phyloP scores from a whole-genome alignment of 345 rosid species.

The Anacardium occidentale region DNA sequence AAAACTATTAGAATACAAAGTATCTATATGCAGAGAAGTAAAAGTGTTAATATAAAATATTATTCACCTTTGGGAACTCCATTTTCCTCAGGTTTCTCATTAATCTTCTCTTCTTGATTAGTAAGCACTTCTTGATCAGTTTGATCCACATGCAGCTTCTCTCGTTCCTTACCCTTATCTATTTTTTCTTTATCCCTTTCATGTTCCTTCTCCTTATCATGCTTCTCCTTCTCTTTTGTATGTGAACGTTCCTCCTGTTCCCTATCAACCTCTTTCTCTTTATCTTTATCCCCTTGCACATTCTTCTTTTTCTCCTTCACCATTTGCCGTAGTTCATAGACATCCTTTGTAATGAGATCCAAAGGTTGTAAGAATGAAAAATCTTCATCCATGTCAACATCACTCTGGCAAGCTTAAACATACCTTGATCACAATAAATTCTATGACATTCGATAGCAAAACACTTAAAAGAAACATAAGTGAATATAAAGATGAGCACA shows the following conservation, averaged over 20 bases:
- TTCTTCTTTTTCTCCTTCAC: conserved; percentile 74
- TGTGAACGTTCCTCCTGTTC: conserved; percentile 64
- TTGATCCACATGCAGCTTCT: conserved; percentile 58
- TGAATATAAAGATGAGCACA: conserved; percentile 6
- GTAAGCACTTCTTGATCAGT: conserved; percentile 45
- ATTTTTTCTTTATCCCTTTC: conserved; percentile 40
- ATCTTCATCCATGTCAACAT: conserved; percentile 84
- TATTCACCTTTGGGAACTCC: conserved; percentile 51
- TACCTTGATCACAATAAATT: conserved; percentile 32
- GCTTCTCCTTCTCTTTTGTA: conserved; percentile 69
- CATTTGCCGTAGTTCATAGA: conserved; percentile 66
- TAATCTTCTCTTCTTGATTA: conserved; percentile 55
- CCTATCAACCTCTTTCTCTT: conserved; percentile 54
- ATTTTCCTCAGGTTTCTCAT: conserved; percentile 49
- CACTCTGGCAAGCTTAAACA: conserved; percentile 57
- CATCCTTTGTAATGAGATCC: conserved; percentile 94
- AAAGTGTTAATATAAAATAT: conserved; percentile 1
- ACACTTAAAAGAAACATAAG: not conserved
- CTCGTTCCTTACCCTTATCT: conserved; percentile 64
- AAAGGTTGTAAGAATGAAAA: conserved; percentile 93
- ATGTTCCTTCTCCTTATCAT: conserved; percentile 62
- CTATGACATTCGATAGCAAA: conserved; percentile 10
- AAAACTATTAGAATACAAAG: not conserved
- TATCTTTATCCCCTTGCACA: conserved; percentile 58
- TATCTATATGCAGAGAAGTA: conserved; percentile 5